Evolutionary conservation across 495 filamentous ascomycete species (phyloP), one percentile per base, ranked within the genome.

Genomic region (Polyplosphaeria fusca): DNA sequence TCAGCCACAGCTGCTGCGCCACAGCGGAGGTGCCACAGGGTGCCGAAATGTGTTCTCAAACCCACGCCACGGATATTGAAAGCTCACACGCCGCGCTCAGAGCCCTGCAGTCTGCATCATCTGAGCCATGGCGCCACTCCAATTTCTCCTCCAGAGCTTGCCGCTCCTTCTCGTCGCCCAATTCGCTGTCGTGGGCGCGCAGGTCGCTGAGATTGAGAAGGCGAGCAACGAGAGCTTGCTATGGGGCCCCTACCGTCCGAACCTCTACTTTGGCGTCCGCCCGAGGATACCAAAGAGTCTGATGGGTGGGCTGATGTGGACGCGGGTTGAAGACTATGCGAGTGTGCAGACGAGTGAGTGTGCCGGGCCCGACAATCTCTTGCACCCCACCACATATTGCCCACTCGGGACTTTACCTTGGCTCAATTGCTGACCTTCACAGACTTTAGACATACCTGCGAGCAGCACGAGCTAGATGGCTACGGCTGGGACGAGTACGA

Each of bases 401-500:
- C 30, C 30, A 35, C 7, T 35, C 14, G 30, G n/a, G n/a, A n/a
- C n/a, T n/a, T n/a, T n/a, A n/a, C 7, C 30, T 35, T 35, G 30
- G 30, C 7, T 35, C 44, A 56, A 50, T 51, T 52, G 47, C 25
- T 58, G 32, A 48, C 35, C 35, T 20, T n/a, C 40, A 16, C 72
- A 96, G 91, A 83, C 67, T 83, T 96, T 61, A 85, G 93, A 56
- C 87, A 97, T 70, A 95, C 94, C 0, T 98, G 93, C 72, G 93
- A 97, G 68, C 93, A 98, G 70, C 79, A 91, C 68, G 89, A 95
- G 67, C 96, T 98, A 86, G 84, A 83, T 38, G 91, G 93, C 30
- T 98, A 98, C 68, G 93, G 92, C 55, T 98, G 93, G 93, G 92
- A 97, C 60, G 81, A 93, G 65, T 98, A 94, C 72, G 93, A 97